phyloP scores from a whole-genome alignment of 2,329 filamentous ascomycete genomes.

The Colletotrichum sp. region DNA sequence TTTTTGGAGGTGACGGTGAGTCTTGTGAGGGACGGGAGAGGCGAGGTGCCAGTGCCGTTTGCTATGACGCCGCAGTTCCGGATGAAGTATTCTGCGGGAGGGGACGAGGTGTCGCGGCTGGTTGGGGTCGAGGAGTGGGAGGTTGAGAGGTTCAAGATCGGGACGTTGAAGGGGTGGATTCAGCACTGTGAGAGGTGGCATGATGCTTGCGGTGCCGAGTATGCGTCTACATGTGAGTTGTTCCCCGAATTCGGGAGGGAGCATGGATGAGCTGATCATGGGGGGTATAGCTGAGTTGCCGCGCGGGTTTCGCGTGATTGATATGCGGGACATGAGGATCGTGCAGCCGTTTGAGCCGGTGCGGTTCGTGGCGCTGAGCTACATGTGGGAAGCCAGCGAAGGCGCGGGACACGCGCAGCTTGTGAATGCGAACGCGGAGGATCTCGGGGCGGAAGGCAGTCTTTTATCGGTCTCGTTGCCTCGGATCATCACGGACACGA shows the following conservation, averaged over 20 bases:
- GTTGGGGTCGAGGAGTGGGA: neutral
- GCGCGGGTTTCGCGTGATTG: slow-evolving; percentile 31
- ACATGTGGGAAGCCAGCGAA: slow-evolving; percentile 37
- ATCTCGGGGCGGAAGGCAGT: slow-evolving; percentile 22
- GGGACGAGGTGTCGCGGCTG: neutral
- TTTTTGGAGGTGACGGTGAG: slow-evolving; percentile 1
- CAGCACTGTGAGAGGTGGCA: neutral
- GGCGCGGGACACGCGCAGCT: neutral
- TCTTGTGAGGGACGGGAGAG: neutral
- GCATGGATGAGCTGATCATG: neutral
- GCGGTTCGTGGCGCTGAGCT: slow-evolving; percentile 48
- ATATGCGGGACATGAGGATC: slow-evolving; percentile 40
- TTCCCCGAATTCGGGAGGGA: neutral
- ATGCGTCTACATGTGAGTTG: neutral
- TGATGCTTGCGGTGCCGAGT: neutral
- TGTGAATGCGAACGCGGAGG: slow-evolving; percentile 28
- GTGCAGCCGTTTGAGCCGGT: slow-evolving; percentile 39
- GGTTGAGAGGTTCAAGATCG: neutral
- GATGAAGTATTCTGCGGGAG: neutral
- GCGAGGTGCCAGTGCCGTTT: neutral
- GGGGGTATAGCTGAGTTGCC: neutral
- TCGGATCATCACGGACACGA: slow-evolving; percentile 45
- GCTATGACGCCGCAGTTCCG: neutral
- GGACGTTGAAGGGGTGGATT: neutral
- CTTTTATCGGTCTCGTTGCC: slow-evolving; percentile 29